Conservation (phyloP, 805 yeast genomes). For the Metschnikowia cerradonensis region DNA sequence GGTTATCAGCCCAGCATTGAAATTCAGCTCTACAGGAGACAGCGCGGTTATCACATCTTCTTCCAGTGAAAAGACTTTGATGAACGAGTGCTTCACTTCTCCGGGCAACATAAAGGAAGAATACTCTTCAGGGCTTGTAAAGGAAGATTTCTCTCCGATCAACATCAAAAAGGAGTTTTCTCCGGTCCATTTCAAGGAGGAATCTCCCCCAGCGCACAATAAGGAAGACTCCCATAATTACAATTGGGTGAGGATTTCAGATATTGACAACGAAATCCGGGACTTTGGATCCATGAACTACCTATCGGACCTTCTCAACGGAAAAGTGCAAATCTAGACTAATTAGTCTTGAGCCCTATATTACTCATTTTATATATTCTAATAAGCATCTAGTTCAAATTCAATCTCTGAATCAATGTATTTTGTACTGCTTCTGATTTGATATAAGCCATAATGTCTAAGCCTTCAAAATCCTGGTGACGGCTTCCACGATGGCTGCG, state of each 20-base stretch:
- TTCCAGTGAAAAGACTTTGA: conserved; percentile 17
- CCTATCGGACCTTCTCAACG: conserved; percentile 30
- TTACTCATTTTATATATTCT: no score
- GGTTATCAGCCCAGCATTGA: conserved; percentile 21
- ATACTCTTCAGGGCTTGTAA: background rate
- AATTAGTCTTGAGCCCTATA: background rate
- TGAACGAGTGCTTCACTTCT: conserved; percentile 7
- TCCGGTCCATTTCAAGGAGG: no score
- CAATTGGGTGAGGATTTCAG: background rate
- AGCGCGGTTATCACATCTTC: conserved; percentile 6
- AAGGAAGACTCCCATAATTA: background rate
- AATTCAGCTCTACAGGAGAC: conserved; percentile 7
- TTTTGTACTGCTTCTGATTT: no score
- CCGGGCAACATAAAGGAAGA: background rate
- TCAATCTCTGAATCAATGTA: no score
- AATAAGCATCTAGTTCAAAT: no score
- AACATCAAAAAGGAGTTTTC: no score
- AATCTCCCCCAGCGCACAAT: no score
- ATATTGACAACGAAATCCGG: conserved; percentile 4
- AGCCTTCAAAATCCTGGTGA: conserved; percentile 46
- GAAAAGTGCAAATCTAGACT: conserved; percentile 14
- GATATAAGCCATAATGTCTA: background rate
- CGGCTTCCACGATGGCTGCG: conserved; percentile 81
- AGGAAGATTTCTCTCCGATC: background rate
- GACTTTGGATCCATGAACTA: conserved; percentile 31